phyloP scores from a whole-genome alignment of 139 green algal species.

The Chlorella sp. region DNA sequence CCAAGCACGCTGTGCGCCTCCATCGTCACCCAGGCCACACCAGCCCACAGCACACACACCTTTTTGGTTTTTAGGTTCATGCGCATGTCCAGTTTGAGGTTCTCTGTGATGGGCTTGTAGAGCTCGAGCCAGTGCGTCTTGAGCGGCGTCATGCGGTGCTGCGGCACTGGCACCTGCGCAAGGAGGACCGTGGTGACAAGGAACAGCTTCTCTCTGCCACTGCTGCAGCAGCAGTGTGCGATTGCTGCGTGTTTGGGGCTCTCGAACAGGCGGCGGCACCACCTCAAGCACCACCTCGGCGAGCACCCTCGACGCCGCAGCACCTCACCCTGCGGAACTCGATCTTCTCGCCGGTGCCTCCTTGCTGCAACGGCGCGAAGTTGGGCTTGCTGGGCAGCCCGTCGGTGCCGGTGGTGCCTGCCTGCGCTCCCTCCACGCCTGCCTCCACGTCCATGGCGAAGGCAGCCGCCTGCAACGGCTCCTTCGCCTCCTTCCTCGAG shows the following conservation, averaged over 20 bases:
- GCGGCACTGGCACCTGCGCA: neutral
- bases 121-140: slow-evolving; percentile 95
- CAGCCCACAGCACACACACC: slow-evolving; percentile 45
- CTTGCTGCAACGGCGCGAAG: slow-evolving; percentile 8
- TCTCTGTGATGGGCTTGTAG: slow-evolving; percentile 94
- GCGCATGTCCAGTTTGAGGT: slow-evolving; percentile 97
- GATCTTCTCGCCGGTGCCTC: slow-evolving; percentile 11
- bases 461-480: slow-evolving; percentile 16
- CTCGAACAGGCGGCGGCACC: neutral
- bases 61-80: slow-evolving; percentile 98
- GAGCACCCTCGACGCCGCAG: too few species aligned
- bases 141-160: slow-evolving; percentile 91
- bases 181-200: neutral
- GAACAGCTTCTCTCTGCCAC: neutral
- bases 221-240: neutral
- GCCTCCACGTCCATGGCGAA: slow-evolving; percentile 16
- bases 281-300: neutral
- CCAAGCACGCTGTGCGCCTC: too few species aligned
- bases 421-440: neutral
- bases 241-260: neutral
- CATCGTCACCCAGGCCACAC: too few species aligned
- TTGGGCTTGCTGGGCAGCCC: slow-evolving; percentile 17
- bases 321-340: slow-evolving; percentile 20
- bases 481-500: slow-evolving; percentile 13
- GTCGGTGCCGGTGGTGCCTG: too few species aligned